Percentiles rank a stretch among this genome's conserved stretches.
Conservation (phyloP, 768 basidiomycete genomes). For the Boletellus emodensis region DNA sequence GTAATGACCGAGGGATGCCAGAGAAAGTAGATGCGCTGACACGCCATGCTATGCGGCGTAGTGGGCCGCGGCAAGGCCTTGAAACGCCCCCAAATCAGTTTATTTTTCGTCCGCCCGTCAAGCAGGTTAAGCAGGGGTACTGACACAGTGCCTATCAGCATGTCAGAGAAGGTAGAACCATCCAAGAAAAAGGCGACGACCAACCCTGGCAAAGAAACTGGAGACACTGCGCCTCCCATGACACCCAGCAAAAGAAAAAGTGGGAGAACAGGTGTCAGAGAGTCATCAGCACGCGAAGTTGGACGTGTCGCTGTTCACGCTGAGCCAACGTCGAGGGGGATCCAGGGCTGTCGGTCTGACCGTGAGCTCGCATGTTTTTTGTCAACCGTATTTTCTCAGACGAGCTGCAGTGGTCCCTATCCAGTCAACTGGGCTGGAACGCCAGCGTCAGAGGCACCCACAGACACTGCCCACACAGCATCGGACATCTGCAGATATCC, state of each 20-base stretch:
- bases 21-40: not conserved
- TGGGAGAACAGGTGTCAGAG: constrained; percentile 12
- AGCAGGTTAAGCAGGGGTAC: constrained; percentile 7
- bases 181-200: constrained; percentile 22
- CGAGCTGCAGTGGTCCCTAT: constrained; percentile 15
- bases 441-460: constrained; percentile 23
- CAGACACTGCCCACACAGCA: constrained; percentile 21
- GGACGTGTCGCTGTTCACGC: constrained; percentile 10
- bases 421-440: constrained; percentile 22
- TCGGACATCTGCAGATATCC: constrained; percentile 25
- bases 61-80: constrained; percentile 9
- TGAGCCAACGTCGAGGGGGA: constrained; percentile 13
- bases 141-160: constrained; percentile 11
- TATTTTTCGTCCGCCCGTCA: constrained; percentile 12
- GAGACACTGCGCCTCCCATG: constrained; percentile 10
- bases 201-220: constrained; percentile 13
- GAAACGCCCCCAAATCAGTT: constrained; percentile 28
- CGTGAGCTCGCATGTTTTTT: constrained; percentile 16
- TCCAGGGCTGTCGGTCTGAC: constrained; percentile 28
- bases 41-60: constrained; percentile 15
- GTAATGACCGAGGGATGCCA: no score
- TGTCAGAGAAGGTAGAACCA: constrained; percentile 26
- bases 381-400: constrained; percentile 8
- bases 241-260: constrained; percentile 29
- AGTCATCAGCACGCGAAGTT: constrained; percentile 10